Percentiles rank a stretch among this genome's conserved stretches.
These are phyloP conservation scores for Stagonosporopsis tanaceti DNA, from an alignment of 2,329 filamentous ascomycete genomes.

Conservation along the genomic window DNA sequence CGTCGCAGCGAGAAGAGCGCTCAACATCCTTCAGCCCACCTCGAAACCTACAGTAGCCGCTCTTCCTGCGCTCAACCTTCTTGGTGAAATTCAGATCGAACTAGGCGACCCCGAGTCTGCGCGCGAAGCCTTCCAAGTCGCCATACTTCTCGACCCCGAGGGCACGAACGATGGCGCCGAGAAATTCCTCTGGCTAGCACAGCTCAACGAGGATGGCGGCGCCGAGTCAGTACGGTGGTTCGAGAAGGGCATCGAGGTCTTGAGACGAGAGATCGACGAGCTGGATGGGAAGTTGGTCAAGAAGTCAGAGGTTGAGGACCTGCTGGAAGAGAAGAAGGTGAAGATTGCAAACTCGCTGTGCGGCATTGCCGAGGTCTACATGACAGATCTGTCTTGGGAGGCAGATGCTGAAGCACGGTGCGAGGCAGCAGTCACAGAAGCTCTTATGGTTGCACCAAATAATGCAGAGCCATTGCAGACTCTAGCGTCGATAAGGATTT, in stretches of 20 bases:
- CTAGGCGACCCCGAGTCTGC: slow-evolving; percentile 81
- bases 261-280: slow-evolving; percentile 74
- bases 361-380: slow-evolving; percentile 94
- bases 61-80: slow-evolving; percentile 74
- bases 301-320: slow-evolving; percentile 44
- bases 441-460: slow-evolving; percentile 81
- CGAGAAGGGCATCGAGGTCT: slow-evolving; percentile 72
- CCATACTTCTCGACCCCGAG: slow-evolving; percentile 78
- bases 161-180: slow-evolving; percentile 86
- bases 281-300: slow-evolving; percentile 59
- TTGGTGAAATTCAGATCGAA: slow-evolving; percentile 84
- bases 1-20: slow-evolving; percentile 61
- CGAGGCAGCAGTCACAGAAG: slow-evolving; percentile 88
- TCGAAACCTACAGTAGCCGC: slow-evolving; percentile 54
- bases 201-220: slow-evolving; percentile 75
- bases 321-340: slow-evolving; percentile 72
- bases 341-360: slow-evolving; percentile 93
- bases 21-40: slow-evolving; percentile 56
- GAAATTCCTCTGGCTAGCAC: slow-evolving; percentile 94
- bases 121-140: slow-evolving; percentile 73
- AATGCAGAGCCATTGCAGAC: slow-evolving; percentile 94
- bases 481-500: slow-evolving; percentile 90
- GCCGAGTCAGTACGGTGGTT: slow-evolving; percentile 68
- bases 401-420: slow-evolving; percentile 88
- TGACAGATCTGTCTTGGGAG: slow-evolving; percentile 96